phyloP scores from a whole-genome alignment of 2,329 filamentous ascomycete genomes.

The Clonostachys chloroleuca region DNA sequence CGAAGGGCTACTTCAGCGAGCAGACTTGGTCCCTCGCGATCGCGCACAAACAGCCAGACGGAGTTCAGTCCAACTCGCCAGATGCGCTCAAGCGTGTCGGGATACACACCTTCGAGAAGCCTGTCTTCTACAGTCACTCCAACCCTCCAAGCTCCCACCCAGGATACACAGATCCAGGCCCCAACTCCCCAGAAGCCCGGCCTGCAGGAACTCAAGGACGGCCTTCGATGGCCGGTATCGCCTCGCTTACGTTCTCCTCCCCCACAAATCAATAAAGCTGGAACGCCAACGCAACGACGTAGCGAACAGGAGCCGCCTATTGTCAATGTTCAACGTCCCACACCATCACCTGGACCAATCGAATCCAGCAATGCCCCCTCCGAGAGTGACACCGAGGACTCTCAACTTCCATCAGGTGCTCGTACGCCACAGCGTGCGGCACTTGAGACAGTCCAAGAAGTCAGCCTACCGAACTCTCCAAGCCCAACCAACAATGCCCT shows the following conservation, averaged over 20 bases:
- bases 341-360: conserved; percentile 38
- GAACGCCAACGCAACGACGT: conserved; percentile 36
- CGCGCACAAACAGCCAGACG: conserved; percentile 61
- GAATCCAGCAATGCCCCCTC: conserved; percentile 28
- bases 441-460: conserved; percentile 89
- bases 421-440: conserved; percentile 58
- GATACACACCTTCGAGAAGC: conserved; percentile 59
- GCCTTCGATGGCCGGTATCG: conserved; percentile 71
- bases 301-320: conserved; percentile 44
- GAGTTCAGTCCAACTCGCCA: conserved; percentile 60
- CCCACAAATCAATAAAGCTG: conserved; percentile 46
- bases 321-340: conserved; percentile 49
- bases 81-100: conserved; percentile 46
- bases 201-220: conserved; percentile 46
- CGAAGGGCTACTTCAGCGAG: conserved; percentile 26
- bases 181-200: conserved; percentile 61
- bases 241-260: conserved; percentile 76
- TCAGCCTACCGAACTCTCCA: conserved; percentile 72
- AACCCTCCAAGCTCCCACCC: conserved; percentile 53
- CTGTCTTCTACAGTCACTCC: conserved; percentile 67
- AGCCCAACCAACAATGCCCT: conserved; percentile 37
- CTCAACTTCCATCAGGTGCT: conserved; percentile 42
- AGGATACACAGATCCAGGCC: conserved; percentile 58
- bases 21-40: conserved; percentile 37
- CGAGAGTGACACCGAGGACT: conserved; percentile 51